These are phyloP conservation scores for Fabrea salina DNA, from an alignment of 169 alveolate genomes.

Conservation along the genomic window DNA sequence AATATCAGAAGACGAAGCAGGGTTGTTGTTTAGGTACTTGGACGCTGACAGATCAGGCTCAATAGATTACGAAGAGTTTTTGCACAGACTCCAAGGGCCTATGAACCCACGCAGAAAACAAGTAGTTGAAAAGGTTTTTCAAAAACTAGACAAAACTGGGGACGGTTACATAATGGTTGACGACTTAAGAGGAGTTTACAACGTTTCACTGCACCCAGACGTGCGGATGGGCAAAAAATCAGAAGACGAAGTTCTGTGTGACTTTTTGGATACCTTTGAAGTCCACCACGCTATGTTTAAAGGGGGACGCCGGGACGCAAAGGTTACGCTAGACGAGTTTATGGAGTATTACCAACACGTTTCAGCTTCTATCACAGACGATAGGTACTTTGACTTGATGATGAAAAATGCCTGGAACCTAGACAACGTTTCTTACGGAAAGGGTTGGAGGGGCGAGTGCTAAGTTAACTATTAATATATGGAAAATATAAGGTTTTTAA, in stretches of 20 bases:
- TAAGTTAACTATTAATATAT: too few species aligned
- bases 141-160: slow-evolving; percentile 57
- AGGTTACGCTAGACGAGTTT: slow-evolving; percentile 72
- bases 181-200: slow-evolving; percentile 55
- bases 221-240: slow-evolving; percentile 66
- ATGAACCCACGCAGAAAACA: slow-evolving; percentile 48
- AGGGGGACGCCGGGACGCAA: slow-evolving; percentile 35
- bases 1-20: slow-evolving; percentile 41
- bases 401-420: slow-evolving; percentile 76
- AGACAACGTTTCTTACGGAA: background rate
- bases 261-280: slow-evolving; percentile 74
- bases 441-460: slow-evolving; percentile 32
- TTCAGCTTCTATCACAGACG: slow-evolving; percentile 72
- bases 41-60: slow-evolving; percentile 54
- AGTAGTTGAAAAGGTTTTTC: slow-evolving; percentile 50
- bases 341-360: slow-evolving; percentile 74
- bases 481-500: too few species aligned
- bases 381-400: slow-evolving; percentile 74
- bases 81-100: slow-evolving; percentile 50
- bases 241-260: slow-evolving; percentile 72
- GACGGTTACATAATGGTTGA: slow-evolving; percentile 53
- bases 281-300: slow-evolving; percentile 42
- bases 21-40: slow-evolving; percentile 44
- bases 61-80: slow-evolving; percentile 61
- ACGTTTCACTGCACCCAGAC: slow-evolving; percentile 74